Percentiles rank a stretch among this genome's conserved stretches.
Evolutionary conservation across 169 alveolate species (phyloP).

Genomic region (Cyclospora cayetanensis): DNA sequence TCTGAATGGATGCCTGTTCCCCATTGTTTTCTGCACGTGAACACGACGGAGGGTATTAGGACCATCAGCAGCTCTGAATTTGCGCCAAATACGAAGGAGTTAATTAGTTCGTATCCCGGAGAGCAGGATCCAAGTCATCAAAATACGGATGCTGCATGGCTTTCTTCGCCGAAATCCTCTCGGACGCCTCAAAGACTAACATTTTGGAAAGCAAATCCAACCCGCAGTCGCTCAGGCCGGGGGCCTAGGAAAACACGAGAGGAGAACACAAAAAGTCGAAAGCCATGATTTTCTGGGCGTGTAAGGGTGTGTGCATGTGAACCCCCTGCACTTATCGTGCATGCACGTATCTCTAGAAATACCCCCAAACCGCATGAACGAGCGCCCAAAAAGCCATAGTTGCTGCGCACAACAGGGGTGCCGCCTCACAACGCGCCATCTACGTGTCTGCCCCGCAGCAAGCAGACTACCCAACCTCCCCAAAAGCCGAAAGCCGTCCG

Average conservation of each 20-base stretch:
- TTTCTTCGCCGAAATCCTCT: constrained; percentile 95
- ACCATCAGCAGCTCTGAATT: background rate
- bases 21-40: background rate
- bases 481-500: too few species aligned
- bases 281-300: too few species aligned
- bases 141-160: constrained; percentile 96
- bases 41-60: background rate
- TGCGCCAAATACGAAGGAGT: background rate
- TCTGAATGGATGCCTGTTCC: background rate
- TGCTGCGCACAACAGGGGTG: too few species aligned
- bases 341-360: too few species aligned
- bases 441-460: too few species aligned
- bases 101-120: background rate
- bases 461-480: too few species aligned
- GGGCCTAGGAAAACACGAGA: constrained; percentile 69
- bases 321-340: too few species aligned
- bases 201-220: constrained; percentile 89
- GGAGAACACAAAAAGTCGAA: too few species aligned
- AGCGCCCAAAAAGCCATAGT: too few species aligned
- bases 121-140: constrained; percentile 65
- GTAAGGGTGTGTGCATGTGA: too few species aligned
- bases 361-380: too few species aligned
- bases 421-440: too few species aligned
- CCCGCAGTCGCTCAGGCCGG: constrained; percentile 88
- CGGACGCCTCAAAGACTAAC: constrained; percentile 94